A percentile compares a stretch with the other conserved stretches of the same genome.
phyloP scores from a whole-genome alignment of 1,139 yeast genomes.

The Yamadazyma jaroonii region DNA sequence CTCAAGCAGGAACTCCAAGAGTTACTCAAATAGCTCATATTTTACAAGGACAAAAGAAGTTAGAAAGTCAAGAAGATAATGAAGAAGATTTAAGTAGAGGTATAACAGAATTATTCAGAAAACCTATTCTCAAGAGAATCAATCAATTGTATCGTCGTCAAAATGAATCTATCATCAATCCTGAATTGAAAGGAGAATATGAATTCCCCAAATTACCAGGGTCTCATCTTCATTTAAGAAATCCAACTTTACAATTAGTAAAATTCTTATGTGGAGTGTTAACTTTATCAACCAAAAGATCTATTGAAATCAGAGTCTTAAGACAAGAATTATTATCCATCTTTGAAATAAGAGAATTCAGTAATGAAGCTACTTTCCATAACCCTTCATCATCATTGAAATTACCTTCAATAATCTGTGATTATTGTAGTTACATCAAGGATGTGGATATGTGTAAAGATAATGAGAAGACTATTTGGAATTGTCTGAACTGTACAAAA shows the following conservation, averaged over 20 bases:
- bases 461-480: constrained; percentile 51
- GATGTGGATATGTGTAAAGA: constrained; percentile 85
- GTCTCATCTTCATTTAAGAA: constrained; percentile 54
- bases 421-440: constrained; percentile 67
- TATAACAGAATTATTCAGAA: constrained; percentile 53
- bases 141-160: constrained; percentile 66
- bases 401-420: constrained; percentile 72
- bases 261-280: constrained; percentile 75
- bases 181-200: constrained; percentile 62
- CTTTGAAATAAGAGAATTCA: constrained; percentile 82
- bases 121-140: constrained; percentile 65
- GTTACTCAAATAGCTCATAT: constrained; percentile 63
- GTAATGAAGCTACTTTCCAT: constrained; percentile 67
- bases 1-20: constrained; percentile 52
- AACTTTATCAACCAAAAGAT: constrained; percentile 60
- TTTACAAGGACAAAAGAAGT: constrained; percentile 42
- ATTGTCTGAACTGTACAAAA: constrained; percentile 66
- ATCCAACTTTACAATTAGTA: constrained; percentile 78
- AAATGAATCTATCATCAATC: constrained; percentile 68
- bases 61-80: constrained; percentile 23
- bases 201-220: constrained; percentile 75
- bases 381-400: constrained; percentile 74
- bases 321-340: constrained; percentile 70
- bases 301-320: constrained; percentile 70
- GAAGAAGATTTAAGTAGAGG: constrained; percentile 36